These are phyloP conservation scores for Cupressus sempervirens DNA, from an alignment of 75 land plant species.

Conservation along the genomic window DNA sequence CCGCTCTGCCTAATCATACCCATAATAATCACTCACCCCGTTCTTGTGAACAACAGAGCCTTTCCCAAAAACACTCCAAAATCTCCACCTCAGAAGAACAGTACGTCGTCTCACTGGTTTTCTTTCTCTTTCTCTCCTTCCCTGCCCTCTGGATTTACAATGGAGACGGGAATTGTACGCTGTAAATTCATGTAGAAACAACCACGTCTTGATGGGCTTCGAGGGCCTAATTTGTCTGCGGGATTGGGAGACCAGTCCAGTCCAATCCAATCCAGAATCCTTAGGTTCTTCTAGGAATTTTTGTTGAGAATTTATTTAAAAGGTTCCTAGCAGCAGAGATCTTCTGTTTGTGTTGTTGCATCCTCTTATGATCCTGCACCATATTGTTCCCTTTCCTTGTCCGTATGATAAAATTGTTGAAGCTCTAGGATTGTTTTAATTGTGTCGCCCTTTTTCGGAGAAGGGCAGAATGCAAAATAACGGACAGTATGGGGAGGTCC, in stretches of 20 bases:
- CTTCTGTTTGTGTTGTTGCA: neutral
- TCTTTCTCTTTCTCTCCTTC: too few species aligned
- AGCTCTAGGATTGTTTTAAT: neutral
- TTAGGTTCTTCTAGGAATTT: neutral
- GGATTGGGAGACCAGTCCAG: neutral
- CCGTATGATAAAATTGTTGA: neutral
- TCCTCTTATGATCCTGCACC: neutral
- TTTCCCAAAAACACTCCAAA: neutral
- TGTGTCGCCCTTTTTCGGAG: neutral
- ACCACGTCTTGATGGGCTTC: neutral
- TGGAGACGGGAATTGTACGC: neutral
- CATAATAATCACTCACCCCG: neutral
- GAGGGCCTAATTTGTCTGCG: neutral
- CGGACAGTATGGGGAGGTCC: slow-evolving; percentile 38
- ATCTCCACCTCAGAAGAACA: too few species aligned
- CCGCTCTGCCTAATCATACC: neutral
- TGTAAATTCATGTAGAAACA: neutral
- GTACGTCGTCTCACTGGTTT: neutral
- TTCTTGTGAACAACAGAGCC: neutral
- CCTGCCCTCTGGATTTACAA: neutral
- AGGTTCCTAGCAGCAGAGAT: neutral
- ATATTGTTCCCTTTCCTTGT: neutral
- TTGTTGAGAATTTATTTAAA: too few species aligned
- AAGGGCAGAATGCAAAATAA: slow-evolving; percentile 23
- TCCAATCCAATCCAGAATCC: too few species aligned